Conservation (phyloP, 2,329 filamentous ascomycete species). For the Trichoderma koningiopsis region DNA sequence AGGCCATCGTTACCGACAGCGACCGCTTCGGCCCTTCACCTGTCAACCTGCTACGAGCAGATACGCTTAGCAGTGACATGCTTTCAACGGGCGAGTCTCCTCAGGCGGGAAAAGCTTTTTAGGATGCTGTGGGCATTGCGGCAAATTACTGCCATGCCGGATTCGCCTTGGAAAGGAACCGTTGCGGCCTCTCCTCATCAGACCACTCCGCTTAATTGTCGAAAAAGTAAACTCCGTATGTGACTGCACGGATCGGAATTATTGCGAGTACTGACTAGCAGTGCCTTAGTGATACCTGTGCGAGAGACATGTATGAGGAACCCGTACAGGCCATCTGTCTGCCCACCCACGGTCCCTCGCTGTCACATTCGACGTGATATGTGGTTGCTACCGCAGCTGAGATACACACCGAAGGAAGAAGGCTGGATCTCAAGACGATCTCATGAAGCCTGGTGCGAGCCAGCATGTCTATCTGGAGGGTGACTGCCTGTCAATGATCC, state of each 20-base stretch:
- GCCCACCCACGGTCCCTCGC: background rate
- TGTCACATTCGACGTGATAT: slow-evolving; percentile 2
- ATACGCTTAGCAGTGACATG: background rate
- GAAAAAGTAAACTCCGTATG: slow-evolving; percentile 14
- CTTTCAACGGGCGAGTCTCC: slow-evolving; percentile 7
- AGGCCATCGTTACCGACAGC: background rate
- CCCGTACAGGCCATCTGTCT: background rate
- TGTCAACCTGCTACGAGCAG: background rate
- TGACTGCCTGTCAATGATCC: slow-evolving; percentile 18
- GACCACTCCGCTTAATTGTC: slow-evolving; percentile 11
- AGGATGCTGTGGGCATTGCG: slow-evolving; percentile 3
- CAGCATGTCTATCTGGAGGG: slow-evolving; percentile 14
- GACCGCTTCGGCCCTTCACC: background rate
- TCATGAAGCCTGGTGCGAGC: slow-evolving; percentile 14
- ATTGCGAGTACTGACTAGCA: background rate
- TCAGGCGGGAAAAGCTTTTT: background rate
- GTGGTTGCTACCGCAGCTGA: slow-evolving; percentile 14
- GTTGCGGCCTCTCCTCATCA: slow-evolving; percentile 4
- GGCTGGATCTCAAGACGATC: slow-evolving; percentile 17
- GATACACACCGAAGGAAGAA: slow-evolving; percentile 8
- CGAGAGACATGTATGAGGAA: background rate
- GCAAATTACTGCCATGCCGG: background rate
- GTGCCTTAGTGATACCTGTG: background rate
- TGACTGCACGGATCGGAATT: background rate
- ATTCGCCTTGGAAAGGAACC: background rate